A percentile compares a stretch with the other conserved stretches of the same genome.
These are phyloP conservation scores for Globisporangium parvum DNA, from an alignment of 352 stramenopile species.

Conservation along the genomic window DNA sequence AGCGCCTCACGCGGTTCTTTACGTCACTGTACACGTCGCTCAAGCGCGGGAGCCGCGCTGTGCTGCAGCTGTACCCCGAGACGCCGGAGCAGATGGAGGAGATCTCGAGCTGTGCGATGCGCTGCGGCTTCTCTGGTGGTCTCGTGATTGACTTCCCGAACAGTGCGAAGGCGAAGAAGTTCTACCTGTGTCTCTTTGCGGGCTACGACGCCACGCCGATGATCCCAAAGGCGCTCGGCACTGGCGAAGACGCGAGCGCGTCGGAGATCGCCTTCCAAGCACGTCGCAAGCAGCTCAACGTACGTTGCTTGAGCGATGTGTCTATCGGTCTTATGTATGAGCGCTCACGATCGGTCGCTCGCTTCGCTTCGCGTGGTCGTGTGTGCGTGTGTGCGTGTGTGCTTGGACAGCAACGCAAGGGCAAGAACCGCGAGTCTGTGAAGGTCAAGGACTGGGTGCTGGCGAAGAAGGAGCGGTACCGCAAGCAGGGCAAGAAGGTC, in stretches of 20 bases:
- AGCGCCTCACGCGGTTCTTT: constrained; percentile 96
- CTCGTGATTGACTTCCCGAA: constrained; percentile 99
- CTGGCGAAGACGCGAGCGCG: constrained; percentile 26
- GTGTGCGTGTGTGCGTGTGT: constrained; percentile 2
- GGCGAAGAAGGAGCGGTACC: constrained; percentile 97
- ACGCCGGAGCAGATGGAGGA: constrained; percentile 95
- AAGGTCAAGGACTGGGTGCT: constrained; percentile 95
- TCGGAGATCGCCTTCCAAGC: constrained; percentile 61
- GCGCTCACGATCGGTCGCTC: neutral
- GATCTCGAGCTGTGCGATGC: constrained; percentile 87
- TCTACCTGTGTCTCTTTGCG: constrained; percentile 98
- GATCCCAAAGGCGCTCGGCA: constrained; percentile 79
- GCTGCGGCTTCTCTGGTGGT: constrained; percentile 91
- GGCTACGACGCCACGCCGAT: constrained; percentile 77
- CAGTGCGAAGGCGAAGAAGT: constrained; percentile 99
- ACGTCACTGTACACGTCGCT: constrained; percentile 88
- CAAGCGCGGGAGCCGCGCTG: constrained; percentile 87
- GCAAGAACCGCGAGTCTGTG: constrained; percentile 43
- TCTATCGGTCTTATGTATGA: neutral
- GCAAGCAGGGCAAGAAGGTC: constrained; percentile 97
- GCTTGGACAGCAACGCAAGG: constrained; percentile 36
- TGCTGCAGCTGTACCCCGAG: constrained; percentile 99
- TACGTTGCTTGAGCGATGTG: constrained; percentile 16
- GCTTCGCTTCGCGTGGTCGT: too few species aligned
- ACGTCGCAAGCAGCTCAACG: constrained; percentile 46